Evolutionary conservation across 23 red algal species (phyloP).

Genomic region (Cyanidioschyzon merolae): DNA sequence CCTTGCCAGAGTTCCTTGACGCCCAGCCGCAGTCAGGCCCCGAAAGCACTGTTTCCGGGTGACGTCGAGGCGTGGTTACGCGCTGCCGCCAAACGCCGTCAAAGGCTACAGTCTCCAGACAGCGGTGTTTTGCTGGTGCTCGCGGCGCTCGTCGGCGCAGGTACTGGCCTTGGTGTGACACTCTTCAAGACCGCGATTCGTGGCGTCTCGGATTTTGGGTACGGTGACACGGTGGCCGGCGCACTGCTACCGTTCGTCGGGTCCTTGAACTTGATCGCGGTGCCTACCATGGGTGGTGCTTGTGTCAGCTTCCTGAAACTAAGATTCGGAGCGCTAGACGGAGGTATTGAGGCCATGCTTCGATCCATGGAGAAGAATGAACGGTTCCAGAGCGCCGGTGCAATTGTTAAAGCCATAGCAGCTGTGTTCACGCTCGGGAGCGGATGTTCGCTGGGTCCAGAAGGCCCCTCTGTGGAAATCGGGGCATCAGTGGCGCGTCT

Average conservation of each 20-base stretch:
- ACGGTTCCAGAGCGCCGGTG: neutral
- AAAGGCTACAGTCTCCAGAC: neutral
- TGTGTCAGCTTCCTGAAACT: slow-evolving; percentile 20
- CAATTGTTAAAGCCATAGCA: slow-evolving; percentile 20
- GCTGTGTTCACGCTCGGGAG: slow-evolving; percentile 35
- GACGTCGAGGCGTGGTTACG: neutral
- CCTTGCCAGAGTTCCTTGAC: neutral
- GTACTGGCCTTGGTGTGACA: slow-evolving; percentile 16
- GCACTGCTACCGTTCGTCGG: slow-evolving; percentile 3
- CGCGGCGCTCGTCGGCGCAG: slow-evolving; percentile 15
- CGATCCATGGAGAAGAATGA: slow-evolving; percentile 6
- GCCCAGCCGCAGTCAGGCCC: neutral
- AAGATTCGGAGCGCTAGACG: neutral
- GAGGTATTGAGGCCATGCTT: slow-evolving; percentile 21
- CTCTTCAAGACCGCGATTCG: slow-evolving; percentile 33
- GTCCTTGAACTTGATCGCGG: slow-evolving; percentile 23
- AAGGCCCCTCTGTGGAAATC: slow-evolving; percentile 33
- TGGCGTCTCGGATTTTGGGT: neutral
- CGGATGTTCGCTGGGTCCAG: slow-evolving; percentile 33
- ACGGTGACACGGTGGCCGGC: slow-evolving; percentile 33
- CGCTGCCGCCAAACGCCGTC: neutral
- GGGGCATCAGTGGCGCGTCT: slow-evolving; percentile 27
- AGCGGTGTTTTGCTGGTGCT: neutral
- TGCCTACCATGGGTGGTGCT: slow-evolving; percentile 30
- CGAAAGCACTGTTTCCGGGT: neutral